phyloP scores from a whole-genome alignment of 345 rosid species.

The Eucalyptus cladocalyx region DNA sequence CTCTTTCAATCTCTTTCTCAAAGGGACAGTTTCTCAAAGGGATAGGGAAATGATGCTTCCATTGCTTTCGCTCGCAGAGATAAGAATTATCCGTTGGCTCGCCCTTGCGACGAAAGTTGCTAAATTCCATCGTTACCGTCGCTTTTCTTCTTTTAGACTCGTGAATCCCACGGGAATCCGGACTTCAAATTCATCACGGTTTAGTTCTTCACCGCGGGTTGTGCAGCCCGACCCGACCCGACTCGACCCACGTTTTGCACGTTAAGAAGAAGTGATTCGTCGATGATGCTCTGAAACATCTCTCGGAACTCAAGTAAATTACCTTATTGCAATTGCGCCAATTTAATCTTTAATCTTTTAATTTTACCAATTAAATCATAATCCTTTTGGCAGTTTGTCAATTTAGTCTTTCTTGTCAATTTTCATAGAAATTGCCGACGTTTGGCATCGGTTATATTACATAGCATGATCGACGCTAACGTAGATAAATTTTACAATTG shows the following conservation, averaged over 20 bases:
- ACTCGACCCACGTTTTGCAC: background rate
- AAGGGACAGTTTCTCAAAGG: background rate
- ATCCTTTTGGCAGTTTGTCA: accelerated
- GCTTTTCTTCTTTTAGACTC: background rate
- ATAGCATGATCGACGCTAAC: accelerated
- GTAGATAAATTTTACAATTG: background rate
- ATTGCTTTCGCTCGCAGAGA: background rate
- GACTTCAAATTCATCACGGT: background rate
- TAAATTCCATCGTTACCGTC: background rate
- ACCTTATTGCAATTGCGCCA: accelerated
- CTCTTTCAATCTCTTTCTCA: background rate
- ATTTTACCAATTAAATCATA: background rate
- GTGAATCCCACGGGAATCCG: background rate
- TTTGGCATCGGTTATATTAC: accelerated
- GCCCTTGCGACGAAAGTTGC: background rate
- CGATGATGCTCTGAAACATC: too few species aligned
- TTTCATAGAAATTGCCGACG: accelerated
- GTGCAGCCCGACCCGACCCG: background rate
- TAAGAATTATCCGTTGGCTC: background rate
- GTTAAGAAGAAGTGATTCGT: background rate
- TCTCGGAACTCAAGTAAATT: too few species aligned
- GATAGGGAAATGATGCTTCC: background rate
- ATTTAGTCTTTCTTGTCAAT: background rate
- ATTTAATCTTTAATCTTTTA: too few species aligned
- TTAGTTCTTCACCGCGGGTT: background rate